Base-by-base conservation (phyloP, 495 filamentous ascomycete genomes). In the Neurospora tetraspora region DNA sequence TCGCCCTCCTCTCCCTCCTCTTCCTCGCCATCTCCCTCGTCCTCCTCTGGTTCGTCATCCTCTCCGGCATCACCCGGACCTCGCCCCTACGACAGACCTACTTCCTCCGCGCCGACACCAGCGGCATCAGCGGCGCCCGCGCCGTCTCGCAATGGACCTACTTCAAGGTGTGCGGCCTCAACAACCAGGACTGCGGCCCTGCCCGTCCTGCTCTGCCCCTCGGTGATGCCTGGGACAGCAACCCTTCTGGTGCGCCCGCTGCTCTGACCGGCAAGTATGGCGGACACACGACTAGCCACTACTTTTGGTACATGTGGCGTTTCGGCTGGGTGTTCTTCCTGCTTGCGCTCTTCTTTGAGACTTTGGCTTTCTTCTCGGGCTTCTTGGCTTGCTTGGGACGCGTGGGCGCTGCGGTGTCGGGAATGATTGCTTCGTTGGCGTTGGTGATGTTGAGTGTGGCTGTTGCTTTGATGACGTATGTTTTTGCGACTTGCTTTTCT, bases 71-170 rank as follows among this genome's bases (percentile, higher is more conserved):
- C 7, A 85, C 83, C 39, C 82, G 86, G 73, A 80, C 79, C 12
- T 86, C 80, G 14, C 94, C 94, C 6, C 83, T 93, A 20, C 88
- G 91, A 75, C 76, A 90, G 53, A 91, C 93, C 76, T 97, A 91
- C 83, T 96, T 97, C 86, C 88, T 97, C 39, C 86, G 91, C 78
- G 91, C 90, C 75, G 85, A 89, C 78, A 95, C 93, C 16, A 81
- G 83, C 65, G 88, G 84, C 76, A 94, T 96, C 77, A 83, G 89
- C 12, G 88, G 88, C 27, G 89, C 93, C 2, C 82, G 85, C 12
- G 39, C 86, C 40, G 74, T 87, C 9, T 89, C 93, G 9, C 89
- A 94, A 81, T 97, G 94, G 94, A 96, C 94, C 4, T 95, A 91
- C 83, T 95, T 94, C 88, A 89, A 90, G 76, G 80, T 95, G 71